Percentiles rank a stretch among this genome's conserved stretches.
Evolutionary conservation across 176 grass and related monocot genomes (phyloP).

Genomic region (Cenchrus fungigraminus): DNA sequence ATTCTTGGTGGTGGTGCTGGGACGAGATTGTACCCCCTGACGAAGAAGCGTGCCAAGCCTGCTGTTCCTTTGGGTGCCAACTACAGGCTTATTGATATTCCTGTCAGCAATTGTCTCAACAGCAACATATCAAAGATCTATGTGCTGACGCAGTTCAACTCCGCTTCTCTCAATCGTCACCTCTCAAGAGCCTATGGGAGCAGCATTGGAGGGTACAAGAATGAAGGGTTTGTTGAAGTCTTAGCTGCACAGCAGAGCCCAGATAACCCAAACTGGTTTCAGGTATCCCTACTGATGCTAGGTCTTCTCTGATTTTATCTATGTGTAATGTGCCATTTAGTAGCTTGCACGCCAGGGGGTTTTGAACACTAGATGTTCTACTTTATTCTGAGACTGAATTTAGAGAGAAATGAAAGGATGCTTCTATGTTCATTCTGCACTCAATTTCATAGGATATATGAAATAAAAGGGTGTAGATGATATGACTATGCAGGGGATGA

Average conservation of each 20-base stretch:
- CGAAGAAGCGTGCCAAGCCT: conserved; percentile 97
- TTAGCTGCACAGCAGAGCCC: conserved; percentile 97
- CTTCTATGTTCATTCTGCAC: not conserved
- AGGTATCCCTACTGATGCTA: conserved; percentile 59
- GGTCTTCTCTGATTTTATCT: conserved; percentile 17
- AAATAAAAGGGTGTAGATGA: not conserved
- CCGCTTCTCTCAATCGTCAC: conserved; percentile 93
- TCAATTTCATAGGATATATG: not conserved
- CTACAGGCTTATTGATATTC: conserved; percentile 96
- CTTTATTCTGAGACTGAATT: not conserved
- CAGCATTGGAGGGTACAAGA: conserved; percentile 89
- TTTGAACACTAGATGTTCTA: not conserved
- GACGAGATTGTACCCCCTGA: conserved; percentile 85
- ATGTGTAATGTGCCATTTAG: conserved; percentile 21
- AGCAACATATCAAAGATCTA: conserved; percentile 96
- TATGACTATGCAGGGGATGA: not conserved
- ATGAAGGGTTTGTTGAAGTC: conserved; percentile 97
- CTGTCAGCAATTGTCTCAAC: conserved; percentile 98
- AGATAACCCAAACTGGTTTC: conserved; percentile 99
- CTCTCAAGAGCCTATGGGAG: conserved; percentile 85
- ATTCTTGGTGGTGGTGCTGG: conserved; percentile 97
- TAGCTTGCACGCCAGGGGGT: not conserved
- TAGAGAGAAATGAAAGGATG: not conserved
- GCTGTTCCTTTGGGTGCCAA: conserved; percentile 94
- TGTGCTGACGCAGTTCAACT: conserved; percentile 97